Conservation (phyloP, 345 rosid genomes). For the Camelina hispida region DNA sequence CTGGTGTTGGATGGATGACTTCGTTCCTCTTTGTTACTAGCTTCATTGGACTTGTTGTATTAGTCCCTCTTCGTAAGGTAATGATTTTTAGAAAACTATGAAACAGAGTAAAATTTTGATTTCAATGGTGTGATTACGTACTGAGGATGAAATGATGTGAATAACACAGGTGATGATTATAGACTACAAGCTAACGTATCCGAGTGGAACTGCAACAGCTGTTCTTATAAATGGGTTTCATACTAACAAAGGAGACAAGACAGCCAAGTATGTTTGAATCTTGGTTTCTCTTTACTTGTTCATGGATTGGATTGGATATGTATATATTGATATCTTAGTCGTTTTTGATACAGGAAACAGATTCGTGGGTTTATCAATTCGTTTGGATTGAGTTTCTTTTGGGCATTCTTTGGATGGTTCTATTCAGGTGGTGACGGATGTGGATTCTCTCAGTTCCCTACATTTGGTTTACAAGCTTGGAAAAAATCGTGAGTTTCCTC, state of each 20-base stretch:
- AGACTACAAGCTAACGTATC: constrained; percentile 80
- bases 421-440: constrained; percentile 69
- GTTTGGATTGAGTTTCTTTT: constrained; percentile 72
- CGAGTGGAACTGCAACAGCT: constrained; percentile 96
- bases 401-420: constrained; percentile 95
- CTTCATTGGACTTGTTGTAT: constrained; percentile 82
- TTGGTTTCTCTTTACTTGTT: neutral
- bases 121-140: neutral
- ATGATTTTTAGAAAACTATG: neutral
- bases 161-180: constrained; percentile 77
- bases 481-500: constrained; percentile 65
- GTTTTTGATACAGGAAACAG: constrained; percentile 62
- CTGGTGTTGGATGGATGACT: constrained; percentile 89
- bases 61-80: constrained; percentile 92
- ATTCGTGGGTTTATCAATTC: constrained; percentile 69
- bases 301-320: constrained; percentile 22
- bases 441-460: constrained; percentile 81
- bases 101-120: neutral
- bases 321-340: neutral
- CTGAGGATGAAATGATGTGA: neutral
- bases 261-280: constrained; percentile 65
- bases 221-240: constrained; percentile 90
- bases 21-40: constrained; percentile 73
- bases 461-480: constrained; percentile 83
- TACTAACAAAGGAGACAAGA: constrained; percentile 69